These are phyloP conservation scores for Fusarium succisae DNA, from an alignment of 2,329 filamentous ascomycete genomes.

Conservation along the genomic window DNA sequence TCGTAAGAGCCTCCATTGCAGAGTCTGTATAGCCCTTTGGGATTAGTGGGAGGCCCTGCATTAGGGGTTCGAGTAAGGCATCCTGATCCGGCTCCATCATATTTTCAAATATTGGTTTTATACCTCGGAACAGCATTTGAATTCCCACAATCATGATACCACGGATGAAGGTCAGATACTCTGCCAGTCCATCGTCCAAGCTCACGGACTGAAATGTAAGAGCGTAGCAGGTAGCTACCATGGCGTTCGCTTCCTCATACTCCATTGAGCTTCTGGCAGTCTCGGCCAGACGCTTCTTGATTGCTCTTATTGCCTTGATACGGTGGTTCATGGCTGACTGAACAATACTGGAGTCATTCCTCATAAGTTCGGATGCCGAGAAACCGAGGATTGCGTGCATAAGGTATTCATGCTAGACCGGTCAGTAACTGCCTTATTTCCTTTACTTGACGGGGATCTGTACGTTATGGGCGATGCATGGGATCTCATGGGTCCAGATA, in stretches of 20 bases:
- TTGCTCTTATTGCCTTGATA: constrained; percentile 69
- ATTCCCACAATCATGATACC: constrained; percentile 64
- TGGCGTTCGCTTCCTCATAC: constrained; percentile 66
- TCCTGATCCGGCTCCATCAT: constrained; percentile 54
- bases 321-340: constrained; percentile 71
- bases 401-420: constrained; percentile 66
- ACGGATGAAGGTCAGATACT: constrained; percentile 69
- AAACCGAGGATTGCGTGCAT: constrained; percentile 77
- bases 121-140: constrained; percentile 61
- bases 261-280: constrained; percentile 52
- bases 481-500: constrained; percentile 74
- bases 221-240: constrained; percentile 67
- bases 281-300: constrained; percentile 63
- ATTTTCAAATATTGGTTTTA: constrained; percentile 61
- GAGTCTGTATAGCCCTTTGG: constrained; percentile 56
- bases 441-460: constrained; percentile 26
- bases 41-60: constrained; percentile 58
- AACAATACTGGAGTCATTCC: constrained; percentile 60
- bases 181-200: constrained; percentile 66
- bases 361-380: constrained; percentile 71
- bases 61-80: constrained; percentile 54
- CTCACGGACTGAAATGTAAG: constrained; percentile 67
- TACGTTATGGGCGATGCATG: constrained; percentile 73
- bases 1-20: constrained; percentile 56
- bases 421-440: constrained; percentile 3